phyloP scores from a whole-genome alignment of 352 stramenopile species.

The Plasmopara muralis region DNA sequence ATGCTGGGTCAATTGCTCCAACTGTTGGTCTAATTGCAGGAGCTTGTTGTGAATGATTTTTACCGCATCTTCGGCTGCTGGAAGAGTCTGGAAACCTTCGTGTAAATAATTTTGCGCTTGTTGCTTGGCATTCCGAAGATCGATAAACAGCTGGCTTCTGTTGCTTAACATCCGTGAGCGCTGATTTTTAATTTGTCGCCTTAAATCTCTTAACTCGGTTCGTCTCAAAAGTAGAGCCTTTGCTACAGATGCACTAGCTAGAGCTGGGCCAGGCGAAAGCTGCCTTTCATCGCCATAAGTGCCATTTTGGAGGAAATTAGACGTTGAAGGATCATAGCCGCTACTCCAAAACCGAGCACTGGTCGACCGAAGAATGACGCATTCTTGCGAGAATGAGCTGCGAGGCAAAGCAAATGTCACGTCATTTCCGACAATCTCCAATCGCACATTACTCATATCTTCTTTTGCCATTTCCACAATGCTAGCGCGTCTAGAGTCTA shows the following conservation, averaged over 20 bases:
- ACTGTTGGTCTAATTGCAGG: slow-evolving; percentile 61
- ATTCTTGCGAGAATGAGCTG: slow-evolving; percentile 72
- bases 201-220: slow-evolving; percentile 62
- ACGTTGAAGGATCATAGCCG: slow-evolving; percentile 46
- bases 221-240: slow-evolving; percentile 56
- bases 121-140: slow-evolving; percentile 75
- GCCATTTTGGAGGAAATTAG: slow-evolving; percentile 70
- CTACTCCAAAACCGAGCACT: slow-evolving; percentile 73
- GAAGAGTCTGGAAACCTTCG: slow-evolving; percentile 69
- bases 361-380: slow-evolving; percentile 66
- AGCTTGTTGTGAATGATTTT: slow-evolving; percentile 82
- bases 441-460: slow-evolving; percentile 20
- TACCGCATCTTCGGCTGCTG: slow-evolving; percentile 69
- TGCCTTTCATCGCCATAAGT: slow-evolving; percentile 58
- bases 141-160: slow-evolving; percentile 69
- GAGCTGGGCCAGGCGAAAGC: slow-evolving; percentile 29
- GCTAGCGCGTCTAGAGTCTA: slow-evolving; percentile 10
- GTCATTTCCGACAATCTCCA: slow-evolving; percentile 77
- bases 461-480: slow-evolving; percentile 18
- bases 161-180: slow-evolving; percentile 76
- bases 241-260: slow-evolving; percentile 36
- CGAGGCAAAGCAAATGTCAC: slow-evolving; percentile 68
- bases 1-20: slow-evolving; percentile 57
- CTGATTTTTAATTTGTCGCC: slow-evolving; percentile 77
- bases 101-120: slow-evolving; percentile 81